A percentile compares a stretch with the other conserved stretches of the same genome.
Conservation (phyloP, 495 filamentous ascomycete species). For the Podospora didyma region DNA sequence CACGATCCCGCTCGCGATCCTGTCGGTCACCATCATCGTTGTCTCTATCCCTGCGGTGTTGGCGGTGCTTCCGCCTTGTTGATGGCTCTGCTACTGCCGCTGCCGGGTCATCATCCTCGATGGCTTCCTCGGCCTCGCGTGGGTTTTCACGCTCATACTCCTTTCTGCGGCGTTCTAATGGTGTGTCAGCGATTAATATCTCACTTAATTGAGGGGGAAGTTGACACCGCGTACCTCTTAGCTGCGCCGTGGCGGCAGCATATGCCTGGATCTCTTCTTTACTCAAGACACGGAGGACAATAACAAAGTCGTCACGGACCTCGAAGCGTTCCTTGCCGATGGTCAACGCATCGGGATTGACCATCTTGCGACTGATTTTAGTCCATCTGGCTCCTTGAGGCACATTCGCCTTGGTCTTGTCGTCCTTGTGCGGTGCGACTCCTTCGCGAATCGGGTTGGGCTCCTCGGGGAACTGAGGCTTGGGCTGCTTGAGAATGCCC, state of each 20-base stretch:
- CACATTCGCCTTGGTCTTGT: constrained; percentile 66
- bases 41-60: constrained; percentile 29
- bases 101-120: constrained; percentile 21
- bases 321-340: constrained; percentile 77
- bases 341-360: constrained; percentile 77
- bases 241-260: constrained; percentile 67
- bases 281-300: constrained; percentile 73
- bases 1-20: constrained; percentile 10
- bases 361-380: constrained; percentile 76
- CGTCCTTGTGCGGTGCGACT: constrained; percentile 83
- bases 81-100: too few relatives aligned
- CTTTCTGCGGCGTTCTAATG: constrained; percentile 32
- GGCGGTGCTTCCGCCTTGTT: constrained; percentile 21
- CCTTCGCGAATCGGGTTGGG: constrained; percentile 74
- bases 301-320: constrained; percentile 76
- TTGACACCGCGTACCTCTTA: constrained; percentile 58
- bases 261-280: constrained; percentile 81
- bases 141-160: constrained; percentile 31
- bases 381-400: constrained; percentile 81
- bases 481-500: constrained; percentile 63
- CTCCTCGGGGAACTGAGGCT: constrained; percentile 74
- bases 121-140: constrained; percentile 13
- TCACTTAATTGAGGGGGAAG: not conserved
- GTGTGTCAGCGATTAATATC: constrained; percentile 17
- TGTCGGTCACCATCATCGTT: constrained; percentile 25